Conservation (phyloP, 225 moss, liverwort and hornwort genomes). For the Sphagnum tenellum region DNA sequence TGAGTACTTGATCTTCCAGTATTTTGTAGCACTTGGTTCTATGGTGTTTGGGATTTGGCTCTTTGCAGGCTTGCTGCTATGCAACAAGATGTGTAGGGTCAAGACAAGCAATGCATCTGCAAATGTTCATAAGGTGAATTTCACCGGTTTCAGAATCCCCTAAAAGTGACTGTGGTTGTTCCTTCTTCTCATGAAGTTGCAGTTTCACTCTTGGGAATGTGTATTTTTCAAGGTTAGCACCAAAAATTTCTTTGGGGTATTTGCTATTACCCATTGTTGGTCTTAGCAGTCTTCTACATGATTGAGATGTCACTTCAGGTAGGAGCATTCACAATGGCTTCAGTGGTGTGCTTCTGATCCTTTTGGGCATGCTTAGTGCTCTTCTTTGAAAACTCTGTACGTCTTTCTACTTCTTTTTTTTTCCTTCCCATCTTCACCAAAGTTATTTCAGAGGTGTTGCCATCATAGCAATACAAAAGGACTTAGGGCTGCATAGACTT, state of each 20-base stretch:
- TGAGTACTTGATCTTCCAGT: too few relatives aligned
- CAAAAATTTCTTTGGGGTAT: background rate
- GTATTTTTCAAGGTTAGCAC: background rate
- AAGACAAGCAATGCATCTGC: constrained; percentile 67
- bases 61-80: constrained; percentile 52
- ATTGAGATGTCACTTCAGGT: constrained; percentile 35
- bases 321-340: constrained; percentile 68
- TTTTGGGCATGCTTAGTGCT: constrained; percentile 65
- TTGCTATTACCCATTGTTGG: too few relatives aligned
- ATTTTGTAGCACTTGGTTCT: too few relatives aligned
- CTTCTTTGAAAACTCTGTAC: constrained; percentile 65
- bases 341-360: constrained; percentile 66
- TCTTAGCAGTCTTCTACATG: too few relatives aligned
- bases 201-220: background rate
- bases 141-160: too few relatives aligned
- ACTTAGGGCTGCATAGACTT: too few relatives aligned
- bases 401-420: constrained; percentile 2
- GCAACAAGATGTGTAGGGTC: constrained; percentile 82
- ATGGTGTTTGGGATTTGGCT: background rate
- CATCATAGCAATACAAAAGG: too few relatives aligned
- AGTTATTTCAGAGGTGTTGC: too few relatives aligned
- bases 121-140: constrained; percentile 59
- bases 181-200: background rate
- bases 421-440: too few relatives aligned
- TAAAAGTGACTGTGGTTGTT: background rate